A percentile compares a stretch with the other conserved stretches of the same genome.
Evolutionary conservation across 257 asterid genomes (phyloP).

Genomic region (Nicotiana obtusifolia): DNA sequence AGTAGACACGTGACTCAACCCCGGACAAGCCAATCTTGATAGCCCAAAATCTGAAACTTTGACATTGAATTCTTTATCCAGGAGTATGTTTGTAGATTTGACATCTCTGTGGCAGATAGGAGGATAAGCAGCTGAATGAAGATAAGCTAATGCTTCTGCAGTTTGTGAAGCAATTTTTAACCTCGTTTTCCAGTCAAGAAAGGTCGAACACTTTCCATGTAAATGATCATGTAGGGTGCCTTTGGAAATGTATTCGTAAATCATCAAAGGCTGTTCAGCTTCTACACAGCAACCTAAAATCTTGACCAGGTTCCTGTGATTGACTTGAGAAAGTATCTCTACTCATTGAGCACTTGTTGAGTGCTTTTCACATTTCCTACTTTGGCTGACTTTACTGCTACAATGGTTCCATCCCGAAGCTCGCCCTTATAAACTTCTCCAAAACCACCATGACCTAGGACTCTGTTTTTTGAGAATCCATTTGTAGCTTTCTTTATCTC

Average conservation of each 20-base stretch:
- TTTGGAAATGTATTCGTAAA: conserved; percentile 37
- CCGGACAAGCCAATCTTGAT: conserved; percentile 36
- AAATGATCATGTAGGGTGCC: conserved; percentile 41
- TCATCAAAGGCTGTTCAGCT: conserved; percentile 39
- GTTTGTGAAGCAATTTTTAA: conserved; percentile 34
- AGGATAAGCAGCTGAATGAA: conserved; percentile 40
- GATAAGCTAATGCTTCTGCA: conserved; percentile 41
- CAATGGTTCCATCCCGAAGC: conserved; percentile 24
- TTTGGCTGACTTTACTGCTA: conserved; percentile 35
- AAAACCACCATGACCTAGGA: conserved; percentile 38
- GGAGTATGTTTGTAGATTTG: conserved; percentile 40
- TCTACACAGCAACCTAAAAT: conserved; percentile 40
- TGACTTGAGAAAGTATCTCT: conserved; percentile 42
- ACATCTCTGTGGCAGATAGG: conserved; percentile 46
- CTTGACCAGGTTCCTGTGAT: conserved; percentile 38
- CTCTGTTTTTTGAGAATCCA: conserved; percentile 31
- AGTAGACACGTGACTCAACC: conserved; percentile 38
- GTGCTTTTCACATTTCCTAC: conserved; percentile 34
- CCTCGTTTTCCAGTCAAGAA: conserved; percentile 33
- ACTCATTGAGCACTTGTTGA: conserved; percentile 34
- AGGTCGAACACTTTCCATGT: conserved; percentile 23
- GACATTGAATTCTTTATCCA: conserved; percentile 28
- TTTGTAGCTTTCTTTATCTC: conserved; percentile 40
- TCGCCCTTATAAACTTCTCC: conserved; percentile 41
- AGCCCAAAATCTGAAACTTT: conserved; percentile 43